phyloP scores from a whole-genome alignment of 2,329 filamentous ascomycete species.

The Talaromyces albobiverticillius region DNA sequence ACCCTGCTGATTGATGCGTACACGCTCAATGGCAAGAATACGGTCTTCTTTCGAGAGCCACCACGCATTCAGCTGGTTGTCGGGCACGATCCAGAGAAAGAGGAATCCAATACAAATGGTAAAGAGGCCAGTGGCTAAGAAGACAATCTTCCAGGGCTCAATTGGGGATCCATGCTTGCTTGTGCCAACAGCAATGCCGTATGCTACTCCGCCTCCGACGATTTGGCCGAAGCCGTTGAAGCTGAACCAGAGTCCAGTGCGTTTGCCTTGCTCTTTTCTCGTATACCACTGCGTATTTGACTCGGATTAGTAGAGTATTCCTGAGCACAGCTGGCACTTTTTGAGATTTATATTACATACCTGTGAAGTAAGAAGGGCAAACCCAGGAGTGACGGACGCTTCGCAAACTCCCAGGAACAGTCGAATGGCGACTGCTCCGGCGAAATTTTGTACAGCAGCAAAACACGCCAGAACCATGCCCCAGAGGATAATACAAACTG shows the following conservation, averaged over 20 bases:
- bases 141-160: slow-evolving; percentile 65
- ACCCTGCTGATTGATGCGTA: slow-evolving; percentile 72
- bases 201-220: slow-evolving; percentile 61
- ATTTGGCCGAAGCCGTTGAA: slow-evolving; percentile 66
- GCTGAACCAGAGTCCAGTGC: slow-evolving; percentile 66
- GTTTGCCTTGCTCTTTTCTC: slow-evolving; percentile 62
- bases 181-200: slow-evolving; percentile 59
- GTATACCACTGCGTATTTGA: slow-evolving; percentile 67
- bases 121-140: slow-evolving; percentile 53
- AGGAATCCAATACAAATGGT: slow-evolving; percentile 48
- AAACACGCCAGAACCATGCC: slow-evolving; percentile 61
- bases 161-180: slow-evolving; percentile 55
- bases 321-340: too few species aligned
- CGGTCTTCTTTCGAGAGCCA: slow-evolving; percentile 66
- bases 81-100: slow-evolving; percentile 55
- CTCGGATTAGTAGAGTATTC: too few species aligned
- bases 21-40: slow-evolving; percentile 65
- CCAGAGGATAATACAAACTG: slow-evolving; percentile 64
- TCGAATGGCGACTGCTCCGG: slow-evolving; percentile 61
- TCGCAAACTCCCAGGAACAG: slow-evolving; percentile 69
- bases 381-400: slow-evolving; percentile 65
- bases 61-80: slow-evolving; percentile 59
- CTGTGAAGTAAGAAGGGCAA: slow-evolving; percentile 63
- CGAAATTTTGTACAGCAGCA: slow-evolving; percentile 60
- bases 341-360: slow-evolving; percentile 25